These are phyloP conservation scores for Aspergillus glaucus DNA, from an alignment of 2,329 filamentous ascomycete genomes.

Conservation along the genomic window DNA sequence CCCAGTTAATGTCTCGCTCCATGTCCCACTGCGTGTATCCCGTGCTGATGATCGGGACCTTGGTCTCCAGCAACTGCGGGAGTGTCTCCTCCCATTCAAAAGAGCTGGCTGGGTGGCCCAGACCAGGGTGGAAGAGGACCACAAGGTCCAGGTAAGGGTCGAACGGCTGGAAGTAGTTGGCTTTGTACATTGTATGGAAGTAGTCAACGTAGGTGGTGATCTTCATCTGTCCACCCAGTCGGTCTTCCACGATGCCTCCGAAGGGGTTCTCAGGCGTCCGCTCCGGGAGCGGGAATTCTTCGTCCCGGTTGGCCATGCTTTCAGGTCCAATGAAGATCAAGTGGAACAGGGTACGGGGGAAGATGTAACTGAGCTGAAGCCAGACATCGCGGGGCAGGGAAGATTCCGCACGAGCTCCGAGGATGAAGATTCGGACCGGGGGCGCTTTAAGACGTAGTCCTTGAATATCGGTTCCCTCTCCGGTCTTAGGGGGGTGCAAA, in stretches of 20 bases:
- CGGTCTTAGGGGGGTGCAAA: conserved; percentile 76
- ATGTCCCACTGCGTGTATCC: conserved; percentile 96
- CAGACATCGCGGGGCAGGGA: conserved; percentile 90
- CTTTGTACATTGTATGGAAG: conserved; percentile 91
- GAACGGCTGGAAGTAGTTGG: conserved; percentile 84
- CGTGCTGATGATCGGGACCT: conserved; percentile 87
- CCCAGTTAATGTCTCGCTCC: conserved; percentile 86
- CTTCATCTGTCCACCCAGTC: conserved; percentile 83
- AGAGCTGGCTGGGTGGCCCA: conserved; percentile 86
- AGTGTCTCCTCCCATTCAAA: conserved; percentile 93
- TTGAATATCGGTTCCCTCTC: conserved; percentile 67
- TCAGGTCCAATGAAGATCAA: conserved; percentile 93
- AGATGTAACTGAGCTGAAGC: conserved; percentile 89
- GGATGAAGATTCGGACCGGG: conserved; percentile 82
- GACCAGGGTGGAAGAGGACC: conserved; percentile 90
- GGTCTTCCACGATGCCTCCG: conserved; percentile 87
- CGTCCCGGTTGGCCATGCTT: conserved; percentile 88
- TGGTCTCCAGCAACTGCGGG: conserved; percentile 85
- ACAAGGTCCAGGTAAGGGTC: conserved; percentile 99
- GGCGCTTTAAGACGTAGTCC: conserved; percentile 78
- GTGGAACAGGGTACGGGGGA: conserved; percentile 85
- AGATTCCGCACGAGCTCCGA: conserved; percentile 94
- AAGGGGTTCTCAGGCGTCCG: conserved; percentile 83
- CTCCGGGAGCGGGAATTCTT: conserved; percentile 83
- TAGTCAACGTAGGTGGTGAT: conserved; percentile 98